These are phyloP conservation scores for Volvox reticuliferus DNA, from an alignment of 139 green algal species.

Conservation along the genomic window DNA sequence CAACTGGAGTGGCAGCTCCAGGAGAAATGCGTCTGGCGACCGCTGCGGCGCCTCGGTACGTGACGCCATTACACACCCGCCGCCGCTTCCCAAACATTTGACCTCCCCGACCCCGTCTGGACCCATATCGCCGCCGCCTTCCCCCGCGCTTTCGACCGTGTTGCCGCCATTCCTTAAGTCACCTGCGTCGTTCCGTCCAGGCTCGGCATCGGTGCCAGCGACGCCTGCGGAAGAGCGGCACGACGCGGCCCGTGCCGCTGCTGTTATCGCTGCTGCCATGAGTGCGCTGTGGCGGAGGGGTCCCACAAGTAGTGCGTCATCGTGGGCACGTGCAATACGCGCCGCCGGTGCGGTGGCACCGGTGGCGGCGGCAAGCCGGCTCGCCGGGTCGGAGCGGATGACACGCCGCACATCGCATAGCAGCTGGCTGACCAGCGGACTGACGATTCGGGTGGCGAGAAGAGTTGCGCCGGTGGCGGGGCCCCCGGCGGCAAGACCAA, in stretches of 20 bases:
- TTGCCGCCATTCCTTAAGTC: not conserved
- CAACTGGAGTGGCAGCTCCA: not conserved
- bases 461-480: no score
- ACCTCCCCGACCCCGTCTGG: not conserved
- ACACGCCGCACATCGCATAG: not conserved
- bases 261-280: not conserved
- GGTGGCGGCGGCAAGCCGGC: slow-evolving; percentile 9
- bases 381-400: not conserved
- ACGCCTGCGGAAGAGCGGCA: not conserved
- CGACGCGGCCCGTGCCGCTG: not conserved
- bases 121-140: not conserved
- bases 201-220: not conserved
- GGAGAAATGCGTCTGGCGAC: not conserved
- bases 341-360: not conserved
- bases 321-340: not conserved
- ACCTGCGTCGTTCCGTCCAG: not conserved
- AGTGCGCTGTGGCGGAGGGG: not conserved
- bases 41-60: no score
- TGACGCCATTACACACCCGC: no score
- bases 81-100: not conserved
- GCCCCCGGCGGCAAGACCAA: no score
- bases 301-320: not conserved
- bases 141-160: not conserved
- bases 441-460: no score
- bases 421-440: not conserved